Percentiles rank a stretch among this genome's conserved stretches.
Conservation (phyloP, 805 yeast species). For the Priceomyces carsonii region DNA sequence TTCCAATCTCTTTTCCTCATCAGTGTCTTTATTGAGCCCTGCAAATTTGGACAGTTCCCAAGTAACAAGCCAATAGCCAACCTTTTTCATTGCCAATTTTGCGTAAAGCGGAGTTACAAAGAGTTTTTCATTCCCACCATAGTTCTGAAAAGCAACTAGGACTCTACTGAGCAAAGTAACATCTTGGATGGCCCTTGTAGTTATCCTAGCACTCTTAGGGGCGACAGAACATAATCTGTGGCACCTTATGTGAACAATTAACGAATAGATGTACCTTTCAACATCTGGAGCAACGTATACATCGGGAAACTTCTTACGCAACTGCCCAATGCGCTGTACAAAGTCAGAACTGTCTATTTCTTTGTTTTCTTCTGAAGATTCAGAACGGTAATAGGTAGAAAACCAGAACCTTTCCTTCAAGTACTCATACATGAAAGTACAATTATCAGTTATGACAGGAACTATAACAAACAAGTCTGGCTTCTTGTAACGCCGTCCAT, state of each 20-base stretch:
- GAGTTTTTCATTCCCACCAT: constrained; percentile 7
- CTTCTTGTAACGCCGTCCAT: constrained; percentile 9
- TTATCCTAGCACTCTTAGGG: constrained; percentile 34
- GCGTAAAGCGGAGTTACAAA: constrained; percentile 40
- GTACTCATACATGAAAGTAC: constrained; percentile 14
- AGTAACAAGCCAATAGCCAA: constrained; percentile 46
- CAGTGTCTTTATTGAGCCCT: constrained; percentile 8
- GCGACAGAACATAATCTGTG: constrained; percentile 42
- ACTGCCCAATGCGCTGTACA: constrained; percentile 4
- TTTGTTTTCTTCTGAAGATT: neutral
- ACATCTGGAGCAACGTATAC: constrained; percentile 38
- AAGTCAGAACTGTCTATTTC: constrained; percentile 3
- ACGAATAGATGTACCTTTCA: constrained; percentile 35
- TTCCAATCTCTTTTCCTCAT: constrained; percentile 22
- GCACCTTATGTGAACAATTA: constrained; percentile 36
- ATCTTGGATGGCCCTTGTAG: constrained; percentile 31
- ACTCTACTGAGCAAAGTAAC: constrained; percentile 28
- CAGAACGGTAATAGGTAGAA: constrained; percentile 14
- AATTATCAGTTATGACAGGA: constrained; percentile 13
- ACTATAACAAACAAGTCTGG: constrained; percentile 18
- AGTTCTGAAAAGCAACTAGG: constrained; percentile 22
- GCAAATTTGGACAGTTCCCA: constrained; percentile 32
- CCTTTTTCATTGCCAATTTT: constrained; percentile 37
- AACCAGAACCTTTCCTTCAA: constrained; percentile 29
- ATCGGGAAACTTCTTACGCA: constrained; percentile 9